Percentiles rank a stretch among this genome's conserved stretches.
Evolutionary conservation across 768 basidiomycete species (phyloP).

Genomic region (Pleurotus platypus): DNA sequence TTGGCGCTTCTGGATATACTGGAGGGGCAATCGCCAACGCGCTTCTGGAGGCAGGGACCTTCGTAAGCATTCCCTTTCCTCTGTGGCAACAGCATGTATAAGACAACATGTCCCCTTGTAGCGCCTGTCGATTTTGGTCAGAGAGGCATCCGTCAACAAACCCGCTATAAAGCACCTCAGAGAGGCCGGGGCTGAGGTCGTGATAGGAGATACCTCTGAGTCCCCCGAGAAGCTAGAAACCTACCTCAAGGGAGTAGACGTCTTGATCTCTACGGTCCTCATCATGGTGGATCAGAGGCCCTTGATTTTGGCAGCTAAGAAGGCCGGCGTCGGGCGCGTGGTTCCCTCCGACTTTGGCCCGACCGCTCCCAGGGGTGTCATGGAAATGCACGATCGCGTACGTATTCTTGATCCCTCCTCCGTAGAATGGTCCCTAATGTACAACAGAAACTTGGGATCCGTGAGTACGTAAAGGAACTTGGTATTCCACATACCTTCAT

Average conservation of each 20-base stretch:
- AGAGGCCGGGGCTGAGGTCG: neutral
- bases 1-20: neutral
- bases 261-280: constrained; percentile 1
- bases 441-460: constrained; percentile 22
- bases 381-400: neutral
- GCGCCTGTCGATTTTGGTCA: neutral
- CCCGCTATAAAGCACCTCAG: neutral
- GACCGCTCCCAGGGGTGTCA: neutral
- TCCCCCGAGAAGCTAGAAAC: neutral
- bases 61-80: neutral
- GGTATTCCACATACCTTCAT: constrained; percentile 25
- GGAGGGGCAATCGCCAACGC: neutral
- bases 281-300: too few species aligned
- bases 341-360: neutral
- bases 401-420: neutral
- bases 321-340: too few species aligned
- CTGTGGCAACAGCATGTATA: neutral
- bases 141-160: neutral
- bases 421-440: neutral
- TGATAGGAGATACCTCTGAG: neutral
- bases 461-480: constrained; percentile 18
- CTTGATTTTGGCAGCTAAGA: too few species aligned
- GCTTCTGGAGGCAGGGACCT: neutral
- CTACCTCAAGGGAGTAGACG: neutral
- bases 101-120: neutral